Evolutionary conservation across 345 rosid genomes (phyloP), one percentile per base, ranked within the genome.

Genomic region (Pistacia integerrima): DNA sequence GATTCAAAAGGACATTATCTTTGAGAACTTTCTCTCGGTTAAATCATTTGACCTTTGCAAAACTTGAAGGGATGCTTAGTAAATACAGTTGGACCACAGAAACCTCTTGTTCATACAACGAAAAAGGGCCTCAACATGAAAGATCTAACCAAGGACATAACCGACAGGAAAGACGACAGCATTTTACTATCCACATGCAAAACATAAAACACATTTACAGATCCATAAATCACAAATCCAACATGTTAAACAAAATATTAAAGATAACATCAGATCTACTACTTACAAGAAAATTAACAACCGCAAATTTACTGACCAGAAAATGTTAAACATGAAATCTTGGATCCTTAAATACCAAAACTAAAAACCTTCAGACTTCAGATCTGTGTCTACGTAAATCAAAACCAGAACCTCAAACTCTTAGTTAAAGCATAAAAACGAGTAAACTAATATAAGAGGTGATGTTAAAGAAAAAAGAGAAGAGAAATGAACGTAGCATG

Each of bases 301-400:
- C 20, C 13, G 36, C 52, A 46, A 20, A 41, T 5, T 5, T 41
- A 8, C 46, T 0, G 46, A 41, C 46, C 9, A 41, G 9, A 41
- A 41, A 1, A 41, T 41, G 46, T 4, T 17, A 38, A 62, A 79
- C n/a, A 16, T 38, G 68, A 65, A 46, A 64, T 51, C 22, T 60
- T 75, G 64, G 77, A 74, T 74, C 81, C 61, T 51, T 4, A 18
- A 22, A 16, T 74, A 68, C 55, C 79, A 38, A 59, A 60, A 13
- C 63, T 64, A 52, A 22, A 33, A 16, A 16, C 16, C 12, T 14
- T 51, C 55, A 75, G 48, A 18, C 46, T 52, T 18, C 72, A 79
- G 78, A 82, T 71, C 82, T 56, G 61, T n/a, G 52, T 38, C 33
- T 77, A 76, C 64, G 55, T 64, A 14, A 65, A 63, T 22, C 63